phyloP scores from a whole-genome alignment of 1,284 basidiomycete species.

The Amanita bisporigera region DNA sequence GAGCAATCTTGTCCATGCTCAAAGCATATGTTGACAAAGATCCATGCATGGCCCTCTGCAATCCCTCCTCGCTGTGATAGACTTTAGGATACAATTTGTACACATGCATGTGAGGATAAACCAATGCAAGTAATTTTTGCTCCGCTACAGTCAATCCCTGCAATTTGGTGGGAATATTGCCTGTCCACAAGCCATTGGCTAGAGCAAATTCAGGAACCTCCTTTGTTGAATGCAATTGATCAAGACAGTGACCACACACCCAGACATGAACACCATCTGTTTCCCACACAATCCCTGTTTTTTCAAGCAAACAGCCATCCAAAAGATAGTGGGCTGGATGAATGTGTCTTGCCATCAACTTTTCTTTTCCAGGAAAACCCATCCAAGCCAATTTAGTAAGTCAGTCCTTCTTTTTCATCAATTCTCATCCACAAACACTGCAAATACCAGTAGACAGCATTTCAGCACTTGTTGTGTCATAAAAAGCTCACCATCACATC shows the following conservation, averaged over 20 bases:
- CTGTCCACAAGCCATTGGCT: slow-evolving; percentile 46
- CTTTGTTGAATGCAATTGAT: background rate
- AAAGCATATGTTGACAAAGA: background rate
- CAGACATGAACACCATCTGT: background rate
- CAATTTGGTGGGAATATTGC: slow-evolving; percentile 34
- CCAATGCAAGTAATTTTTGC: slow-evolving; percentile 28
- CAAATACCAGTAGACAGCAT: too few relatives aligned
- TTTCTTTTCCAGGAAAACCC: too few relatives aligned
- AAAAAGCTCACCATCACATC: too few relatives aligned
- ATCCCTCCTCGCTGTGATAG: slow-evolving; percentile 7
- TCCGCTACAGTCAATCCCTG: slow-evolving; percentile 34
- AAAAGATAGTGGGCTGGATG: too few relatives aligned
- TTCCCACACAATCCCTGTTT: too few relatives aligned
- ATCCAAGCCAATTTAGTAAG: too few relatives aligned
- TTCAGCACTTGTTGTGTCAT: too few relatives aligned
- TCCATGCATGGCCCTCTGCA: background rate
- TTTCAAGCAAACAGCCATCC: too few relatives aligned
- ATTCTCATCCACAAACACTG: too few relatives aligned
- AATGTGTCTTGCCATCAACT: too few relatives aligned
- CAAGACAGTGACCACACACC: background rate
- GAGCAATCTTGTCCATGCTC: background rate
- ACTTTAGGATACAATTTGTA: slow-evolving; percentile 16
- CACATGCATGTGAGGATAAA: background rate
- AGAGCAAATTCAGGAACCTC: slow-evolving; percentile 32
- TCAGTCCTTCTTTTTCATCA: too few relatives aligned